Base-by-base conservation (phyloP, 805 yeast species). In the Sungouiella blattae region DNA sequence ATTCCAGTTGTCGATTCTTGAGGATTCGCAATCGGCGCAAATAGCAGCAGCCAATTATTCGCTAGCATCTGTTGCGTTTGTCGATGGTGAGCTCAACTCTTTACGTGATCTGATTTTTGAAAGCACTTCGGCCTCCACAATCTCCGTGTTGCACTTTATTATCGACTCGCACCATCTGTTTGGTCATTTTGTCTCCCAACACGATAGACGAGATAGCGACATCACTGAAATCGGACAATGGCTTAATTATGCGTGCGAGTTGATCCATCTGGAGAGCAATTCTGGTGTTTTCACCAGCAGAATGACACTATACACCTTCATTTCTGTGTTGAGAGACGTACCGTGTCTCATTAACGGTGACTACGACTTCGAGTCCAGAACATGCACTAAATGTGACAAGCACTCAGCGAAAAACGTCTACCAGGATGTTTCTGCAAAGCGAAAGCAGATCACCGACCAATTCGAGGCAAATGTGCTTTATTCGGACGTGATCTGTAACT, bases 331-430 rank as follows among this genome's bases (percentile, higher is more conserved):
- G 18, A 70, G 74, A 6, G 50, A 59, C 28, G 61, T 64, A 32
- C 64, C 73, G 4, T 74, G 80, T 46, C 30, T 71, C n/a, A 32
- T 62, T 1, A 54, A 57, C 17, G 57, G 52, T 2, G 70, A 71
- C 37, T 68, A 43, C 36, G 58, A 70, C 38, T 49, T 46, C 24
- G 37, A 41, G 5, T 33, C 55, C 0, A 43, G 43, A 3, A 55
- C 55, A 13, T 75, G 81, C 44, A 35, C 35, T 6, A 44, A 46
- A 9, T 74, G 80, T 54, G 69, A 67, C 3, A 44, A 46, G 27
- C 39, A 43, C 11, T 53, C 58, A 5, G 30, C 43, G 11, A 59
- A 53, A 30, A 56, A 55, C 33, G 39, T 44, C 22, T 58, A 58
- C 39, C 49, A 42, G n/a, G 29, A 32, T n/a, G 45, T 65, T 1